Percentiles rank a stretch among this genome's conserved stretches.
Evolutionary conservation across 2,329 filamentous ascomycete genomes (phyloP).

Genomic region (Ceratocystis colombiana): DNA sequence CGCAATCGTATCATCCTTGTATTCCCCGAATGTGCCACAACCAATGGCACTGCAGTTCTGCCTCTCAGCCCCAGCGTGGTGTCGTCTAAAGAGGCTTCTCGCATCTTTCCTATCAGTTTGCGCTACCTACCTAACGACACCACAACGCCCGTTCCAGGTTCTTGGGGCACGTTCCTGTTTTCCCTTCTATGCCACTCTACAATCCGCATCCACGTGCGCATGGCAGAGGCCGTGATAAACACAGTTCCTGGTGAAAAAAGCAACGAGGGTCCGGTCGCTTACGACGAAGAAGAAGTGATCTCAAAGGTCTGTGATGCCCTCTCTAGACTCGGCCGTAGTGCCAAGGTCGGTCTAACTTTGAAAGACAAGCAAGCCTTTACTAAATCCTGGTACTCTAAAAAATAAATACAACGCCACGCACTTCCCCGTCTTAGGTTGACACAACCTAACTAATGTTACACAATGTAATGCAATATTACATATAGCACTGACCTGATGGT

Average conservation of each 20-base stretch:
- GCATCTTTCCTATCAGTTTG: conserved; percentile 83
- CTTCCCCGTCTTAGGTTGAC: background rate
- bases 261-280: conserved; percentile 32
- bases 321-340: conserved; percentile 76
- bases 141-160: conserved; percentile 75
- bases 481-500: too few species aligned
- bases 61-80: conserved; percentile 71
- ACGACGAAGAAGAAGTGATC: conserved; percentile 58
- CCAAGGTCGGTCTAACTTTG: conserved; percentile 75
- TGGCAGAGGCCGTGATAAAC: conserved; percentile 64
- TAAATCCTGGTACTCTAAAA: conserved; percentile 48
- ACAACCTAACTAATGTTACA: background rate
- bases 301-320: conserved; percentile 76
- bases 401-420: conserved; percentile 26
- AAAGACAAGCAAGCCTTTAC: conserved; percentile 77
- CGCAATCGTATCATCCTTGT: conserved; percentile 70
- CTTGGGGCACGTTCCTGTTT: conserved; percentile 69
- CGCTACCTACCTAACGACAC: conserved; percentile 83
- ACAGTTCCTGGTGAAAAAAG: conserved; percentile 34
- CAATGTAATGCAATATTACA: conserved; percentile 1
- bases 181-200: conserved; percentile 72
- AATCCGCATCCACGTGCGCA: conserved; percentile 81
- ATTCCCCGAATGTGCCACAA: conserved; percentile 90
- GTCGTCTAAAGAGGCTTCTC: conserved; percentile 53
- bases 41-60: conserved; percentile 82